Percentiles rank a stretch among this genome's conserved stretches.
These are phyloP conservation scores for Pseudogymnoascus sp. DNA, from an alignment of 2,329 filamentous ascomycete genomes.

Conservation along the genomic window DNA sequence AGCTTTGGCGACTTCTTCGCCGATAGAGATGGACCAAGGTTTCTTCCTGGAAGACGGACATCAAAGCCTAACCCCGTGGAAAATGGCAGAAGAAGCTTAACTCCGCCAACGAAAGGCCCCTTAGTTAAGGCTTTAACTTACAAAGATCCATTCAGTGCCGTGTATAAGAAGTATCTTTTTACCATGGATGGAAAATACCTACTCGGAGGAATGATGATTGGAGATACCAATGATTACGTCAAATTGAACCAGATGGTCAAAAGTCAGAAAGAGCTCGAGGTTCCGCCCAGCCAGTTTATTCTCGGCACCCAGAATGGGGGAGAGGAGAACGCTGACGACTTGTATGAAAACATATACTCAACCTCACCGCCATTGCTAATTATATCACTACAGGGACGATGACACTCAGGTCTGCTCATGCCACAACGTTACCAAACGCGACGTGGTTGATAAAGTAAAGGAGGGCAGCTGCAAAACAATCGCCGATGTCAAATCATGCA, in stretches of 20 bases:
- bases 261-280: slow-evolving; percentile 69
- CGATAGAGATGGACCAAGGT: slow-evolving; percentile 72
- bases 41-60: slow-evolving; percentile 55
- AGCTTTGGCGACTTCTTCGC: slow-evolving; percentile 94
- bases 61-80: slow-evolving; percentile 45
- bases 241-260: slow-evolving; percentile 85
- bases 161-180: slow-evolving; percentile 94
- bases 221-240: slow-evolving; percentile 83
- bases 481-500: slow-evolving; percentile 78
- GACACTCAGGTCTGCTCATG: slow-evolving; percentile 89
- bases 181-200: slow-evolving; percentile 84
- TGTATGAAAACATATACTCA: slow-evolving; percentile 20
- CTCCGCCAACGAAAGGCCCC: slow-evolving; percentile 41
- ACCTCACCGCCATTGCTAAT: neutral
- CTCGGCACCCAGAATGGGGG: slow-evolving; percentile 67
- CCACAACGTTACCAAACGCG: slow-evolving; percentile 84
- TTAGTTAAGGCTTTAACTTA: slow-evolving; percentile 77
- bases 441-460: slow-evolving; percentile 65
- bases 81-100: slow-evolving; percentile 34
- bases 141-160: slow-evolving; percentile 77
- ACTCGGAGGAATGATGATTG: slow-evolving; percentile 96
- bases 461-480: slow-evolving; percentile 75
- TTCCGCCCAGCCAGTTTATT: slow-evolving; percentile 76
- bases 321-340: slow-evolving; percentile 66
- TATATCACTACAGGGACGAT: slow-evolving; percentile 41